Evolutionary conservation across 2,329 filamentous ascomycete species (phyloP).

Genomic region (Beauveria asiatica): DNA sequence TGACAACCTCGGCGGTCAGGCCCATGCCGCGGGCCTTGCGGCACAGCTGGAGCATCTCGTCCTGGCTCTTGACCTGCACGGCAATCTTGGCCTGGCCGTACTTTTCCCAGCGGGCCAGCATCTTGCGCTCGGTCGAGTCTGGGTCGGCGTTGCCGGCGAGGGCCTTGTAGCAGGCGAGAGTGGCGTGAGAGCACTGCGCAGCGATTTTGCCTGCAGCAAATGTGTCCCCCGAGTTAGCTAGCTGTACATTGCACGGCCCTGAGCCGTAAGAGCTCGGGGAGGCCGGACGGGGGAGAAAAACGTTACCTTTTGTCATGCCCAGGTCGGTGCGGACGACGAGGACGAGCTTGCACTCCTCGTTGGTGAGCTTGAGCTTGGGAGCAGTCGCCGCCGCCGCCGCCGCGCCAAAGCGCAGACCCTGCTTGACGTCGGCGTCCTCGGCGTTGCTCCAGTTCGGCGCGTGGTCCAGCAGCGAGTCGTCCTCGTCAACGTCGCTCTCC

Average conservation of each 20-base stretch:
- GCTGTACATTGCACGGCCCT: neutral
- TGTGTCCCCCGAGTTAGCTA: neutral
- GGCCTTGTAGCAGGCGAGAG: slow-evolving; percentile 91
- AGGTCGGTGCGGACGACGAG: slow-evolving; percentile 88
- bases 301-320: slow-evolving; percentile 88
- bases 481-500: slow-evolving; percentile 58
- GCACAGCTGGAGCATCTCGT: slow-evolving; percentile 66
- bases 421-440: slow-evolving; percentile 47
- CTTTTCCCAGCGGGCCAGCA: slow-evolving; percentile 79
- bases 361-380: slow-evolving; percentile 28
- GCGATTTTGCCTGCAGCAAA: slow-evolving; percentile 75
- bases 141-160: slow-evolving; percentile 51
- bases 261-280: neutral
- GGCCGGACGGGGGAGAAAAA: neutral
- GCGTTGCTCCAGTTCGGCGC: slow-evolving; percentile 60
- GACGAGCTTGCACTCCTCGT: slow-evolving; percentile 89
- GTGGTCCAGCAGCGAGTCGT: slow-evolving; percentile 52
- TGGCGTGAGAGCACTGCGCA: slow-evolving; percentile 92
- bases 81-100: slow-evolving; percentile 89
- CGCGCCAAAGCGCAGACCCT: slow-evolving; percentile 38
- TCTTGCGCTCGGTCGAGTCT: slow-evolving; percentile 44
- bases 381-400: slow-evolving; percentile 16
- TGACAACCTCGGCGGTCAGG: slow-evolving; percentile 79
- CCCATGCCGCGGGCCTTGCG: slow-evolving; percentile 75
- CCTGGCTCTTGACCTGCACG: slow-evolving; percentile 78